Evolutionary conservation across 2,329 filamentous ascomycete species (phyloP).

Genomic region (Elsinoe ampelina): DNA sequence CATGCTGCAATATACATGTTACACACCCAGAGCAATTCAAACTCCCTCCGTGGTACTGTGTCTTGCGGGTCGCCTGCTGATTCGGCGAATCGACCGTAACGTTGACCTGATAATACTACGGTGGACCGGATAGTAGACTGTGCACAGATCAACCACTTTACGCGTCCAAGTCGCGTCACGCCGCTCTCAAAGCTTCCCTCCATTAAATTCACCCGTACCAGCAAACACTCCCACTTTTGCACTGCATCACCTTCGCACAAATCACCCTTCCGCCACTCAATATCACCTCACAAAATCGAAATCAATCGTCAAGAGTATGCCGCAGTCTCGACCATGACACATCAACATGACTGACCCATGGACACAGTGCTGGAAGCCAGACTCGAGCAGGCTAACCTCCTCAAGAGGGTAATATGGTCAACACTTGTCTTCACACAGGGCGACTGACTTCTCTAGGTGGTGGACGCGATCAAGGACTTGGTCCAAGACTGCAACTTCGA

Average conservation of each 20-base stretch:
- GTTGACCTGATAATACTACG: not conserved
- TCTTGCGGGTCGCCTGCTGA: no score
- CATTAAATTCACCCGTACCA: conserved; percentile 3
- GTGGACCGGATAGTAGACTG: not conserved
- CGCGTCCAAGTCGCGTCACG: conserved; percentile 11
- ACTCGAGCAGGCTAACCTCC: conserved; percentile 81
- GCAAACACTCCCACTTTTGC: not conserved
- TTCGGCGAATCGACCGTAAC: no score
- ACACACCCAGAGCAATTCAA: no score
- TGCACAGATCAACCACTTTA: conserved; percentile 9
- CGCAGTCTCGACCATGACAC: not conserved
- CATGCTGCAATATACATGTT: no score
- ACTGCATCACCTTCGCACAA: not conserved
- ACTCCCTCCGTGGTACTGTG: no score
- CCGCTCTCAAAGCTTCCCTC: not conserved
- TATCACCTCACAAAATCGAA: not conserved
- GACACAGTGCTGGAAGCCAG: conserved; percentile 83
- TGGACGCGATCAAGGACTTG: conserved; percentile 98
- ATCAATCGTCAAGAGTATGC: not conserved
- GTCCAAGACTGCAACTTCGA: conserved; percentile 99
- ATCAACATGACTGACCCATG: not conserved
- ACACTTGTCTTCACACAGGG: not conserved
- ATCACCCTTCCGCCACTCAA: not conserved
- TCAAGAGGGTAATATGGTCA: conserved; percentile 69
- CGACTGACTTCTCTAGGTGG: conserved; percentile 53